A percentile compares a stretch with the other conserved stretches of the same genome.
phyloP scores from a whole-genome alignment of 305 asterid species.

The Fraxinus platypoda region DNA sequence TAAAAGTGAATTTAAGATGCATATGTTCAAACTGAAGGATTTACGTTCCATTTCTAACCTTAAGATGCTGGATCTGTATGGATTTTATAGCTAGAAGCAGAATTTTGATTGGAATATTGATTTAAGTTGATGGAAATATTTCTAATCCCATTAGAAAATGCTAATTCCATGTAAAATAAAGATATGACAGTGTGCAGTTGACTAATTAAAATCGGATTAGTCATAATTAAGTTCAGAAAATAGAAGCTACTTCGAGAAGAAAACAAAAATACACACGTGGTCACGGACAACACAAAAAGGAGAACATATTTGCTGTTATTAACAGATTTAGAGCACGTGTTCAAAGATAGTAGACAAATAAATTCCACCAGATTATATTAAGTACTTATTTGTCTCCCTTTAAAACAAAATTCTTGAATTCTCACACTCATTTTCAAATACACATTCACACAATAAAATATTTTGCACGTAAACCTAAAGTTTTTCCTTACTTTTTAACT shows the following conservation, averaged over 20 bases:
- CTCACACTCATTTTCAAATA: no score
- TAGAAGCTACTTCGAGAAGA: background rate
- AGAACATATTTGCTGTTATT: background rate
- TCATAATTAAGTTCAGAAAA: background rate
- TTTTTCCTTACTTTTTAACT: no score
- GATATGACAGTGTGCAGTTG: background rate
- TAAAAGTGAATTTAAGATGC: background rate
- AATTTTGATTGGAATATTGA: background rate
- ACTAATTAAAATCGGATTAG: background rate
- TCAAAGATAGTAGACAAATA: background rate
- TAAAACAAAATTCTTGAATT: no score
- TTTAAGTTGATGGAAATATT: background rate
- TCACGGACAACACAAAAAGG: background rate
- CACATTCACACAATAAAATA: no score
- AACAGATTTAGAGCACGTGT: background rate
- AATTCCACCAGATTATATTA: background rate
- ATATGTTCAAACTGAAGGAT: background rate
- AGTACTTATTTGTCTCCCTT: no score
- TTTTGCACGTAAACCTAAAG: no score
- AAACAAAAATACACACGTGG: background rate
- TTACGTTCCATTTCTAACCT: background rate
- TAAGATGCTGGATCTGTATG: background rate
- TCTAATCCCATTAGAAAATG: background rate
- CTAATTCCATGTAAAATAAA: background rate
- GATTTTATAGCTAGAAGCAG: background rate